Conservation (phyloP, 1,284 basidiomycete species). For the Exobasidium rhododendri region DNA sequence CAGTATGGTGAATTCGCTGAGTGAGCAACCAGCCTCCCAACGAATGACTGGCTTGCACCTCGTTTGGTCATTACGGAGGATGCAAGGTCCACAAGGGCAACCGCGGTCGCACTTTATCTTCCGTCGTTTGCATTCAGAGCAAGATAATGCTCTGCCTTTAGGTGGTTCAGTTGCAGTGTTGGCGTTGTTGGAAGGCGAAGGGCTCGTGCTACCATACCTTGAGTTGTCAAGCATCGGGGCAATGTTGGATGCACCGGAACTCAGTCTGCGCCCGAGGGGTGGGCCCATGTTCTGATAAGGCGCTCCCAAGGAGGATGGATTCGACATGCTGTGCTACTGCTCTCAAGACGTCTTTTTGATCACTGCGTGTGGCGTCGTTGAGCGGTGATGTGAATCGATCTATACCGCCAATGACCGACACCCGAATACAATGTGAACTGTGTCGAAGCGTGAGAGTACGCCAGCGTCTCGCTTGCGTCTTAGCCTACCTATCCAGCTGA, state of each 20-base stretch:
- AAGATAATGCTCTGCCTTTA: constrained; percentile 12
- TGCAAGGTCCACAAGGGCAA: constrained; percentile 16
- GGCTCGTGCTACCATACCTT: not conserved
- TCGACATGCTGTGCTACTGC: no score
- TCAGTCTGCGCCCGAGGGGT: not conserved
- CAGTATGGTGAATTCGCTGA: constrained; percentile 11
- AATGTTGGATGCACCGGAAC: not conserved
- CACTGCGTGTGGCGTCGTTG: no score
- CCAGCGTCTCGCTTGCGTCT: no score
- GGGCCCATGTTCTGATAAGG: no score
- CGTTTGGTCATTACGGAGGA: constrained; percentile 12
- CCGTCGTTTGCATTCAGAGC: constrained; percentile 10
- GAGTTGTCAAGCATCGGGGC: not conserved
- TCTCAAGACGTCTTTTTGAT: no score
- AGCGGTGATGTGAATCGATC: no score
- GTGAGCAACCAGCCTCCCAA: constrained; percentile 15
- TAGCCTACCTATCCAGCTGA: no score
- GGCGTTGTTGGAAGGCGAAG: not conserved
- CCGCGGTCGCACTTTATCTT: constrained; percentile 15
- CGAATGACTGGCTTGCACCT: constrained; percentile 15
- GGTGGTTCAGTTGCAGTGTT: not conserved
- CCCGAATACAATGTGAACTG: no score
- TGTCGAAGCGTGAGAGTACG: no score
- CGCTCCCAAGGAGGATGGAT: no score
- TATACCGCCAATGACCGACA: no score